A percentile compares a stretch with the other conserved stretches of the same genome.
These are phyloP conservation scores for Nadsonia starkeyi-henricii DNA, from an alignment of 1,139 yeast species.

Conservation along the genomic window DNA sequence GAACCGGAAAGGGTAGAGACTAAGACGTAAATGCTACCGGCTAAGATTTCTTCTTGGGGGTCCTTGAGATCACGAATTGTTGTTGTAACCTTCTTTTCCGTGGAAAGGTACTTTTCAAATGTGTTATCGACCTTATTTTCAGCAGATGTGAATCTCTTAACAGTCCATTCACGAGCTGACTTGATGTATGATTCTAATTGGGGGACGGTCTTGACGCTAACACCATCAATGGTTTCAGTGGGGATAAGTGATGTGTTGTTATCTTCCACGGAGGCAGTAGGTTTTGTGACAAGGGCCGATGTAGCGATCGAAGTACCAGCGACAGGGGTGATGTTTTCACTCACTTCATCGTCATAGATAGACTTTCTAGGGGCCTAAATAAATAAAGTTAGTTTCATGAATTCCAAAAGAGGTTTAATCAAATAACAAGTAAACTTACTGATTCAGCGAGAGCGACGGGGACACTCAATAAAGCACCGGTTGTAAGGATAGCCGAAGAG, in stretches of 20 bases:
- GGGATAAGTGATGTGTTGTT: slow-evolving; percentile 15
- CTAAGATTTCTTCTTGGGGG: slow-evolving; percentile 59
- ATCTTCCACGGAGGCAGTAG: slow-evolving; percentile 18
- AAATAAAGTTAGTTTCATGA: too few relatives aligned
- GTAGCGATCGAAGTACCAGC: slow-evolving; percentile 45
- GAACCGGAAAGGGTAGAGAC: slow-evolving; percentile 75
- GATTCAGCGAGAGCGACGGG: slow-evolving; percentile 16
- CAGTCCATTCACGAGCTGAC: slow-evolving; percentile 31
- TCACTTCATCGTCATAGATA: slow-evolving; percentile 43
- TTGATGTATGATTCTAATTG: slow-evolving; percentile 37
- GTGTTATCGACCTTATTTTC: slow-evolving; percentile 27
- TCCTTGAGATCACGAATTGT: slow-evolving; percentile 61
- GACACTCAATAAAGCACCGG: slow-evolving; percentile 6
- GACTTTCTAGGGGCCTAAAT: slow-evolving; percentile 25
- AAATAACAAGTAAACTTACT: too few relatives aligned
- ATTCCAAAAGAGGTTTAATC: too few relatives aligned
- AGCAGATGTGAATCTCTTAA: slow-evolving; percentile 21
- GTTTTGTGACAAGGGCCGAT: slow-evolving; percentile 29
- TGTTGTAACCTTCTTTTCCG: slow-evolving; percentile 52
- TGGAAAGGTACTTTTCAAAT: slow-evolving; percentile 39
- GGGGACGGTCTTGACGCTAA: slow-evolving; percentile 41
- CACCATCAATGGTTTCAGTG: slow-evolving; percentile 39
- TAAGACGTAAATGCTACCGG: slow-evolving; percentile 57
- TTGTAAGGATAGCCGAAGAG: slow-evolving; percentile 8
- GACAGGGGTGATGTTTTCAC: slow-evolving; percentile 29